Conservation (phyloP, 1,284 basidiomycete species). For the Melampsora medusae region DNA sequence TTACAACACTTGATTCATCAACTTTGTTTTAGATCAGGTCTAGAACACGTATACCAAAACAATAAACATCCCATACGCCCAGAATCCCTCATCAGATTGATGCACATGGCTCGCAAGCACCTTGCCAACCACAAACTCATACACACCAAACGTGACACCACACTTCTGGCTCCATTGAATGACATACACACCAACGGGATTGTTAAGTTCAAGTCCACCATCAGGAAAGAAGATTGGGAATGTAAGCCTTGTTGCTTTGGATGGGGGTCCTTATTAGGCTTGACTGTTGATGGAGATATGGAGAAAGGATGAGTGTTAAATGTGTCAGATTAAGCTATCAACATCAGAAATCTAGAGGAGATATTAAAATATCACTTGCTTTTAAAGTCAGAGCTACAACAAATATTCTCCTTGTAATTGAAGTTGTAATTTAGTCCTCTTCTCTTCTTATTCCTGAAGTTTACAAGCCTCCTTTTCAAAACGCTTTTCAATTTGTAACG, state of each 20-base stretch:
- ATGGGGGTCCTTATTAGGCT: neutral
- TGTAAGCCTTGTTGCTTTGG: neutral
- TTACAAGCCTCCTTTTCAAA: neutral
- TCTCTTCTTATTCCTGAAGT: neutral
- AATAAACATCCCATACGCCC: slow-evolving; percentile 2
- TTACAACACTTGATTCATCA: slow-evolving; percentile 11
- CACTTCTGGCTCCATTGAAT: neutral
- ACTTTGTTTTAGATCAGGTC: slow-evolving; percentile 3
- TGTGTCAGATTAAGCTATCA: neutral
- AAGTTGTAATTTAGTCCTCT: no score
- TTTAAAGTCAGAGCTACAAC: no score
- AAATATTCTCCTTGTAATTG: no score
- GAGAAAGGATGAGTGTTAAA: neutral
- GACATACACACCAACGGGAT: neutral
- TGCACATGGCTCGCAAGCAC: slow-evolving; percentile 4
- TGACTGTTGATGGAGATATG: neutral
- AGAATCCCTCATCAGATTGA: slow-evolving; percentile 1
- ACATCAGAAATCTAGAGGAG: neutral
- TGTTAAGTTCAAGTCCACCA: neutral
- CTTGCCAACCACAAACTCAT: neutral
- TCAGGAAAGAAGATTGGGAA: neutral
- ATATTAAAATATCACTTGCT: neutral
- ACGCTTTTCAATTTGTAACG: neutral
- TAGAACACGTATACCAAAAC: neutral
- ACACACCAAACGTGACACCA: neutral